phyloP scores from a whole-genome alignment of 495 filamentous ascomycete genomes.

The Penicillium soppii region DNA sequence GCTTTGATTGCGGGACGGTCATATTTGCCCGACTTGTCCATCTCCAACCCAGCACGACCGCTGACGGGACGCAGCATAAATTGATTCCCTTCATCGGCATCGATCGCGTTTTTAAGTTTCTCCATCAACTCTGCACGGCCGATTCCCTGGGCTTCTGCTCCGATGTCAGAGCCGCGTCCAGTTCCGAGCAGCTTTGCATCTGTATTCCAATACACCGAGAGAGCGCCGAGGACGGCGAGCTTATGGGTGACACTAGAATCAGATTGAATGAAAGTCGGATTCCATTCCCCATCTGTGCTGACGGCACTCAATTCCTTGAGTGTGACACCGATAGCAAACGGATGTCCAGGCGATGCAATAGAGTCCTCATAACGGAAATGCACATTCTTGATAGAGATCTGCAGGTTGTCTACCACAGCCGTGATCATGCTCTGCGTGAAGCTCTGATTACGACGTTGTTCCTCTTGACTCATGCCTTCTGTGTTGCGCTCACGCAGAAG shows the following conservation, averaged over 20 bases:
- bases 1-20: constrained; percentile 88
- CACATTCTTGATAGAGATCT: constrained; percentile 96
- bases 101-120: constrained; percentile 74
- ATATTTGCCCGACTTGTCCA: constrained; percentile 83
- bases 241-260: constrained; percentile 83
- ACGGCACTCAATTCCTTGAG: constrained; percentile 94
- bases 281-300: constrained; percentile 91
- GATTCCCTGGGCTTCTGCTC: constrained; percentile 63
- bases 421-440: constrained; percentile 93
- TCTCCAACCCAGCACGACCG: constrained; percentile 84
- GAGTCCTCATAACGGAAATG: constrained; percentile 97
- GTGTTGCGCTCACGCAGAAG: constrained; percentile 83
- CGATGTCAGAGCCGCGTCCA: constrained; percentile 59
- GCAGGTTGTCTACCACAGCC: constrained; percentile 95
- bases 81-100: constrained; percentile 73
- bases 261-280: constrained; percentile 89
- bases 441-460: constrained; percentile 92
- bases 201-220: constrained; percentile 97
- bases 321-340: constrained; percentile 88
- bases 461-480: constrained; percentile 92
- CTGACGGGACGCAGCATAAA: constrained; percentile 95
- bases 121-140: constrained; percentile 72
- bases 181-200: constrained; percentile 79
- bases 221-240: constrained; percentile 77
- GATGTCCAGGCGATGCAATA: constrained; percentile 91